Conservation (phyloP, 148 eudicot genomes). For the Bassia scoparia region DNA sequence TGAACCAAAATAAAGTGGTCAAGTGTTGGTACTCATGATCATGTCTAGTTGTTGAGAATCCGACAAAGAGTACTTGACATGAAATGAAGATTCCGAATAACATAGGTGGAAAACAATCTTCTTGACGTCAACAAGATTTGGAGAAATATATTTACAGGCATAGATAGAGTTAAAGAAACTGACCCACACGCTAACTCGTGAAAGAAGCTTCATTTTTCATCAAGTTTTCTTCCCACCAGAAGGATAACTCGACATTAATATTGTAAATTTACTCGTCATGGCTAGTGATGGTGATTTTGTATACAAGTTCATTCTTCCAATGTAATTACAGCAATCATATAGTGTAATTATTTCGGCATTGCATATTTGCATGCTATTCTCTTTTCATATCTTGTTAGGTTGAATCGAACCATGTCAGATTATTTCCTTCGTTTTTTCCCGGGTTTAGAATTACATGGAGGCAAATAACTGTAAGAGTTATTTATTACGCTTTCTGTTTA, state of each 20-base stretch:
- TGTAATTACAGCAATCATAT: slow-evolving; percentile 18
- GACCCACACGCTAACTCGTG: slow-evolving; percentile 25
- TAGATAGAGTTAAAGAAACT: slow-evolving; percentile 17
- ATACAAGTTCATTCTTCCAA: slow-evolving; percentile 23
- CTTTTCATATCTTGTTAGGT: not conserved
- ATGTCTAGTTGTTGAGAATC: too few species aligned
- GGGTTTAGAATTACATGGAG: not conserved
- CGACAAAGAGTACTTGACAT: too few species aligned
- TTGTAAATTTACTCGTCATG: slow-evolving; percentile 25
- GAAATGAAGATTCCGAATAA: too few species aligned
- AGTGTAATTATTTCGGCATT: not conserved
- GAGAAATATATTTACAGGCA: slow-evolving; percentile 19
- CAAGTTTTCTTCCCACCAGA: not conserved
- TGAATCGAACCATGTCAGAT: not conserved
- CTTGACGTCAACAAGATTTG: slow-evolving; percentile 14
- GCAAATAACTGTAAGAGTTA: too few species aligned
- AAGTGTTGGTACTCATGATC: too few species aligned
- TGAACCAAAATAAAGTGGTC: too few species aligned
- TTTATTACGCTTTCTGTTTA: too few species aligned
- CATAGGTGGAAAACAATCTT: too few species aligned
- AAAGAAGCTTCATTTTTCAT: not conserved
- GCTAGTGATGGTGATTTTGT: slow-evolving; percentile 28
- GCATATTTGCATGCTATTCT: not conserved
- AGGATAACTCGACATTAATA: not conserved
- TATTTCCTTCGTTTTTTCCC: not conserved